These are phyloP conservation scores for Eucalyptus fibrosa DNA, from an alignment of 345 rosid species.

Conservation along the genomic window DNA sequence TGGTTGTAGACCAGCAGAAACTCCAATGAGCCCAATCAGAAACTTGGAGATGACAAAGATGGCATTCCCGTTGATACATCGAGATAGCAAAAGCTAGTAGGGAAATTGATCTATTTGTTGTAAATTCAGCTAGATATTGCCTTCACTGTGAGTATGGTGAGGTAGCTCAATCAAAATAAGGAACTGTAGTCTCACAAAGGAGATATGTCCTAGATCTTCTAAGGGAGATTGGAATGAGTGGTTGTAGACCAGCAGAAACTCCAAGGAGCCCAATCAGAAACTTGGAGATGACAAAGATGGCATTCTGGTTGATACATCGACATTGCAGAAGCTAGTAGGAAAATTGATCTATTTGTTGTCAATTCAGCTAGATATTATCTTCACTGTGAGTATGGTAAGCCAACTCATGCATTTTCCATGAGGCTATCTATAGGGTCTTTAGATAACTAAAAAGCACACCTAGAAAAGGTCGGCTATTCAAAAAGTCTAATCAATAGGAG, in stretches of 20 bases:
- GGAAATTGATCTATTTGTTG: neutral
- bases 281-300: neutral
- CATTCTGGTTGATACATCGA: neutral
- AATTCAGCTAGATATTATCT: neutral
- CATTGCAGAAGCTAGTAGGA: neutral
- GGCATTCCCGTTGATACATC: neutral
- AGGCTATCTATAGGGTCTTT: neutral
- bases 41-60: neutral
- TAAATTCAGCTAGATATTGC: neutral
- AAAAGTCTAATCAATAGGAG: no score
- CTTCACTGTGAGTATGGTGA: neutral
- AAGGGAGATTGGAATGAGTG: no score
- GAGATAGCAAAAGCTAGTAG: neutral
- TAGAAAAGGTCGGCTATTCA: no score
- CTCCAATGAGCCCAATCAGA: neutral
- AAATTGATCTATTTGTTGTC: neutral
- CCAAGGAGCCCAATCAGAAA: neutral
- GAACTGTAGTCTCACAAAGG: no score
- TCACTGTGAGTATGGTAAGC: neutral
- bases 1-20: neutral
- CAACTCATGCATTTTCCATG: neutral
- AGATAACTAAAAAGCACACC: no score
- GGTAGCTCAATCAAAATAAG: neutral
- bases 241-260: no score
- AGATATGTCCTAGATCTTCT: no score